Conservation (phyloP, 441 rosid genomes). For the Gossypium gossypioides region DNA sequence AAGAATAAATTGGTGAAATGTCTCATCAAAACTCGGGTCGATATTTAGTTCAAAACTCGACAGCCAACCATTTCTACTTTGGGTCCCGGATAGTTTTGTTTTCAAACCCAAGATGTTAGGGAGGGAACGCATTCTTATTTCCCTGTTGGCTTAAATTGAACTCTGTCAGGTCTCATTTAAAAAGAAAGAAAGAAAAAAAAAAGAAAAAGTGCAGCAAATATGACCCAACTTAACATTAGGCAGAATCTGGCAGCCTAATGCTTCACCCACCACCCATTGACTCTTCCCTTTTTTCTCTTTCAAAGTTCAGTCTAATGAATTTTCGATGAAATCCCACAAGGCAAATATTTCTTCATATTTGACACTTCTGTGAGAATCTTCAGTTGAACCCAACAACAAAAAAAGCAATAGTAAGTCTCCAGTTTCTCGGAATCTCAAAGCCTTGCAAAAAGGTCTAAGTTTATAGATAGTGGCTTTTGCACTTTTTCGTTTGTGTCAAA, state of each 20-base stretch:
- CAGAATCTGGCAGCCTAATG: conserved; percentile 12
- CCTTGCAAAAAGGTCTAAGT: neutral
- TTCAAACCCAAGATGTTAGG: neutral
- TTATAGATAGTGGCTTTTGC: conserved; percentile 1
- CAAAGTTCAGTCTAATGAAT: neutral
- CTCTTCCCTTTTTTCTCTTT: neutral
- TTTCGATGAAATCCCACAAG: neutral
- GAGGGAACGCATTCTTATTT: neutral
- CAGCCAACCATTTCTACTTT: neutral
- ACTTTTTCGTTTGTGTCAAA: neutral
- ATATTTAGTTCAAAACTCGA: neutral
- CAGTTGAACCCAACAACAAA: neutral
- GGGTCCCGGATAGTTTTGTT: neutral
- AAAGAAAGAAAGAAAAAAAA: neutral
- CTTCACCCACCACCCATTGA: conserved; percentile 3
- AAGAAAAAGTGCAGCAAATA: neutral
- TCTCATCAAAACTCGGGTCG: neutral
- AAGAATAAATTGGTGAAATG: conserved; percentile 8
- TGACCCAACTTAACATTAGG: conserved; percentile 11
- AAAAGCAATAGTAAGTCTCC: neutral
- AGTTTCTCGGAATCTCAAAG: neutral
- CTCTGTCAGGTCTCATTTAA: neutral
- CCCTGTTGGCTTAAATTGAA: neutral
- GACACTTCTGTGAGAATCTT: neutral
- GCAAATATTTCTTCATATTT: neutral